Evolutionary conservation across 176 grass and related monocot genomes (phyloP), one percentile per base, ranked within the genome.

Genomic region (Ensete glaucum): DNA sequence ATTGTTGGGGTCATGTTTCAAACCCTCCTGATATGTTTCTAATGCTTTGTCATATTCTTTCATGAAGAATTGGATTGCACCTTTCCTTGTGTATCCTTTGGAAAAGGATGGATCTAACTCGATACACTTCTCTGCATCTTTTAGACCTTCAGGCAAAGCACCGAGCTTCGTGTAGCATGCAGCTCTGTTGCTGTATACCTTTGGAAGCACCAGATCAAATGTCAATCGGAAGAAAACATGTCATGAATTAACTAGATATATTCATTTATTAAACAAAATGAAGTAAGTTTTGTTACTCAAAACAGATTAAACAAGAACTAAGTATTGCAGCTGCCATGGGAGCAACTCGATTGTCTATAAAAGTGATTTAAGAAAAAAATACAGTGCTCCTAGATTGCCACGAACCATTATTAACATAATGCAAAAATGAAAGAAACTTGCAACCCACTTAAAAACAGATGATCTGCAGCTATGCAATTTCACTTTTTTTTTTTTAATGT

Each of bases 1-100:
- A 71, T 79, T 90, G 77, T 77, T 90, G 55, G 88, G 88, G 4
- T 90, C 88, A 87, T 82, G 81, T 68, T 70, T 90, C 76, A 90
- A 83, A 75, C 82, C 85, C 67, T 87, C 82, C 67, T 87, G 22
- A 17, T 90, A 90, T 21, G 13, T 11, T 12, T 20, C 8, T 8
- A 67, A 71, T 11, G 52, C 48, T 23, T 84, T 76, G 78, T 21
- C 62, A 79, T 78, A 25, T 43, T 51, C 53, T 62, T 53, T 62
- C 55, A 72, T 69, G 25, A 70, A 71, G 52, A 53, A 51, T 43
- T 57, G 25, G 75, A 72, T 58, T 27, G 76, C 83, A 54, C 84
- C 84, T 84, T 90, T 87, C 66, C 82, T 64, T 11, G 81, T 23
- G 56, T 90, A 85, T 76, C 88, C 79, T 51, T 87, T 90, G 43